Conservation (phyloP, 768 basidiomycete species). For the Steccherinum ochraceum region DNA sequence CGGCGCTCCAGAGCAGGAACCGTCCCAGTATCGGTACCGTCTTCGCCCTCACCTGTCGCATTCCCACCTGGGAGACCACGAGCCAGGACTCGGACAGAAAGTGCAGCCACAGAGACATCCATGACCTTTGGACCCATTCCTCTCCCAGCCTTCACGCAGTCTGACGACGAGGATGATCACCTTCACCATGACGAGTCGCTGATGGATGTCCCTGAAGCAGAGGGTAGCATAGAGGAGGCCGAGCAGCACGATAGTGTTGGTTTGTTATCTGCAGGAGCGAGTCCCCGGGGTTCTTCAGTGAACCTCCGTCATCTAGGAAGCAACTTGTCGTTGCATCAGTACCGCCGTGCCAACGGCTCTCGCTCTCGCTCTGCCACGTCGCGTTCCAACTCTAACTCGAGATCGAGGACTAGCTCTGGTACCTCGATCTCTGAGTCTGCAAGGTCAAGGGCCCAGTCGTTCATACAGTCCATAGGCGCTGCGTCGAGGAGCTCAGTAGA, state of each 20-base stretch:
- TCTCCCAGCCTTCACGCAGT: conserved; percentile 15
- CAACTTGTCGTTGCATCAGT: conserved; percentile 23
- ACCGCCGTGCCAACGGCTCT: conserved; percentile 29
- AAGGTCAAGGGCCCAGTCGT: conserved; percentile 59
- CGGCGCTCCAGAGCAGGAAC: conserved; percentile 35
- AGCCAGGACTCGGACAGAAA: conserved; percentile 20
- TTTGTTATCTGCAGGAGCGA: conserved; percentile 39
- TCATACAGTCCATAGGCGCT: conserved; percentile 58
- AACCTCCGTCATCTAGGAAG: conserved; percentile 35
- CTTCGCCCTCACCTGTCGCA: conserved; percentile 29
- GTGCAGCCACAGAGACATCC: conserved; percentile 17
- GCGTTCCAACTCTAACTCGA: conserved; percentile 17
- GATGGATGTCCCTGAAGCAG: conserved; percentile 38
- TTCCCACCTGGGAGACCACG: conserved; percentile 25
- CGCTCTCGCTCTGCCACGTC: conserved; percentile 42
- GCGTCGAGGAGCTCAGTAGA: conserved; percentile 59
- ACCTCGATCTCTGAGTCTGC: conserved; percentile 31
- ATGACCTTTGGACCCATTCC: conserved; percentile 22
- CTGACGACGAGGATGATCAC: conserved; percentile 20
- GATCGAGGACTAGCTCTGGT: conserved; percentile 22
- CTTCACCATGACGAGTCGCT: conserved; percentile 22
- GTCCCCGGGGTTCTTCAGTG: conserved; percentile 43
- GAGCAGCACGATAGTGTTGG: conserved; percentile 60
- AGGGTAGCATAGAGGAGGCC: conserved; percentile 51
- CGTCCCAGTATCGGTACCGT: conserved; percentile 27